Percentiles rank a stretch among this genome's conserved stretches.
These are phyloP conservation scores for Colletotrichum chlorophyti DNA, from an alignment of 2,329 filamentous ascomycete species.

Conservation along the genomic window DNA sequence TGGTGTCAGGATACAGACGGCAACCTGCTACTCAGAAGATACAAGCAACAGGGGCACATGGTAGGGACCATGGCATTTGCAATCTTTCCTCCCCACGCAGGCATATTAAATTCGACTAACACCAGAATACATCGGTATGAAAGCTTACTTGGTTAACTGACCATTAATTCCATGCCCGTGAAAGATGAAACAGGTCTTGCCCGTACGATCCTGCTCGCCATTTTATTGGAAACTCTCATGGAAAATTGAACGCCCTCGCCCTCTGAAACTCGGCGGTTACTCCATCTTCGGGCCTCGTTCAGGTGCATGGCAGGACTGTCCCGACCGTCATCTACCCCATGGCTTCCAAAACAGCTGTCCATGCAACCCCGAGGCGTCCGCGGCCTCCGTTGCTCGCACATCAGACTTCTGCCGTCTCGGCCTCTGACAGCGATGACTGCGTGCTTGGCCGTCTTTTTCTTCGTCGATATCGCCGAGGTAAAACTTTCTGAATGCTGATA, in stretches of 20 bases:
- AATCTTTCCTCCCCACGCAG: too few species aligned
- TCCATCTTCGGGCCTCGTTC: conserved; percentile 49
- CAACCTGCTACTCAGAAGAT: not conserved
- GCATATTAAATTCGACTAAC: too few species aligned
- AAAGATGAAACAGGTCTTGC: too few species aligned
- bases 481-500: too few species aligned
- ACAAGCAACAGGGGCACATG: too few species aligned
- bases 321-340: conserved; percentile 40
- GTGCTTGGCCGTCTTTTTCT: not conserved
- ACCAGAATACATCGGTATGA: too few species aligned
- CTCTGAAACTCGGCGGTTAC: conserved; percentile 35
- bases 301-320: conserved; percentile 38
- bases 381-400: not conserved
- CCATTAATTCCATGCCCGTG: too few species aligned
- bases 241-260: not conserved
- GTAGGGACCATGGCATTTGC: too few species aligned
- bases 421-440: not conserved
- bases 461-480: not conserved
- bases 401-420: not conserved
- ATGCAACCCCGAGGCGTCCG: conserved; percentile 40
- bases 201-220: too few species aligned
- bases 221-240: too few species aligned
- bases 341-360: conserved; percentile 43
- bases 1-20: conserved; percentile 3
- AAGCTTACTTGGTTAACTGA: too few species aligned